Base-by-base conservation (phyloP, 2,329 filamentous ascomycete species). In the Hysterium pulicare region DNA sequence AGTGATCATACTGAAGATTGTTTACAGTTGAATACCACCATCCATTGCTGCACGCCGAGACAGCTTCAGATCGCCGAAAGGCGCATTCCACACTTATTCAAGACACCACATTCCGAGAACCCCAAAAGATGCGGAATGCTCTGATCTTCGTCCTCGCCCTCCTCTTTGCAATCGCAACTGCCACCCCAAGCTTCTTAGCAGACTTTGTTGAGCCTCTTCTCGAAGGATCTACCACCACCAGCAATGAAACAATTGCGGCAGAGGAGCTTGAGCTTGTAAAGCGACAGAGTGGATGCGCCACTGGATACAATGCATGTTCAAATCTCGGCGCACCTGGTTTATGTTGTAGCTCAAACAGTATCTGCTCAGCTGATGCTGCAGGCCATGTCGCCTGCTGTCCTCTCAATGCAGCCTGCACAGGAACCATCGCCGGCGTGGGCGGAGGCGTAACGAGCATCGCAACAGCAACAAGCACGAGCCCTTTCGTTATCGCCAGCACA, bases 301-400 rank as follows among this genome's bases (percentile, higher is more conserved):
- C 57, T 16, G 71, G 70, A 43, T 80, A 78, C 65, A 71, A 67
- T 44, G 66, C 69, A 33, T 83, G 81, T 63, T 66, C 67, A 23
- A 69, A 71, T 45, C 59, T 80, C 30, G 75, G 74, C 40, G 74
- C 75, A 4, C 64, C 75, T 2, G 70, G 70, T 30, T 70, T 79
- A 41, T 84, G 81, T 69, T 84, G 81, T 61, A 67, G 66, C 24
- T 62, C 67, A 31, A 70, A 68, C 37, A 72, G 77, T 17, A 68
- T 72, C 43, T 84, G 81, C 66, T 72, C 75, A 32, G 70, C 72
- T 38, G 81, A 84, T 61, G 62, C 64, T 31, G 75, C 72, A 28
- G 72, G 78, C 41, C 71, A 81, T 47, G 74, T 83, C 41, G 81
- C 79, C 19, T 84, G 81, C 69, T 84, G 81, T 63, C 79, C 79